Evolutionary conservation across 371 early-diverging fungal genomes (phyloP).

Genomic region (Actinomucor elegans): DNA sequence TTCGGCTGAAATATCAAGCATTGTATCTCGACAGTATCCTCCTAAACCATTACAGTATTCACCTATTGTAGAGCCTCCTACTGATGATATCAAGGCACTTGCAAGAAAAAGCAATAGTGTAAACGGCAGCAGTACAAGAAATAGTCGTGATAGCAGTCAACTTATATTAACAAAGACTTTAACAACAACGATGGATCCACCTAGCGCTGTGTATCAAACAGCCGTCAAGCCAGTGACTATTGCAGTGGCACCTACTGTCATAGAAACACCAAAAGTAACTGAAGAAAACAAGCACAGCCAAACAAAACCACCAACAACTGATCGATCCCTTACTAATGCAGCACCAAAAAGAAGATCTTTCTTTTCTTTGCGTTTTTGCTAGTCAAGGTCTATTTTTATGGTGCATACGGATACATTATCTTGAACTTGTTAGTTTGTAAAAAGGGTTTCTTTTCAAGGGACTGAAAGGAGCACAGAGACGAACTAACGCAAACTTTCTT

Average conservation of each 20-base stretch:
- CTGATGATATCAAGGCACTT: neutral
- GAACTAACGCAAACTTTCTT: too few relatives aligned
- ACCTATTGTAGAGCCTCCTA: constrained; percentile 26
- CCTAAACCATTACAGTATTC: constrained; percentile 40
- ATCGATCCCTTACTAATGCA: neutral
- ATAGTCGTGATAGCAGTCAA: neutral
- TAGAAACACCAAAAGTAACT: too few relatives aligned
- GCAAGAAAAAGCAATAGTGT: neutral
- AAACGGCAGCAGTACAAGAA: neutral
- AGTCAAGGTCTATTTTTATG: neutral
- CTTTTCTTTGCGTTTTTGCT: constrained; percentile 20
- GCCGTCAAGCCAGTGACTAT: neutral
- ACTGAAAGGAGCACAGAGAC: too few relatives aligned
- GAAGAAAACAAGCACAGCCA: too few relatives aligned
- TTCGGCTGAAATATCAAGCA: constrained; percentile 8
- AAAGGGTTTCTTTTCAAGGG: too few relatives aligned
- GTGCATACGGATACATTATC: neutral
- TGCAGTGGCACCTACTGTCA: neutral
- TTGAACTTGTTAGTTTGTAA: too few relatives aligned
- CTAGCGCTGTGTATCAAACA: neutral
- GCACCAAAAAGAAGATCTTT: constrained; percentile 15
- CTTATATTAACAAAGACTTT: neutral
- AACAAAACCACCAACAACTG: neutral
- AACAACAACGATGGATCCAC: neutral
- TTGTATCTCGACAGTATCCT: constrained; percentile 26